Evolutionary conservation across 2,329 filamentous ascomycete genomes (phyloP), one percentile per base, ranked within the genome.

Genomic region (Aspergillus sp.): DNA sequence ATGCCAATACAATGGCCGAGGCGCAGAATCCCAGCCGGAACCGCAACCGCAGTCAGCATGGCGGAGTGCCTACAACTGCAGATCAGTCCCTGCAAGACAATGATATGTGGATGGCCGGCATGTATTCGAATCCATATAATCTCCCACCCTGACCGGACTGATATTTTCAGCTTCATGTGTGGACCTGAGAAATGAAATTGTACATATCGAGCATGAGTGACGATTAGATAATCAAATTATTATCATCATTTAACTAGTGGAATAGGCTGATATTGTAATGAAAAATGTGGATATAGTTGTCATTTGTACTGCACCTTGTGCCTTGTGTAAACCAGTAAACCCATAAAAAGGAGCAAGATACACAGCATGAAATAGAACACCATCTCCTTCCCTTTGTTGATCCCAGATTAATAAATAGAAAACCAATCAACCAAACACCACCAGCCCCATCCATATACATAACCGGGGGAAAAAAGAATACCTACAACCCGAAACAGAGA

Each of bases 21-120:
- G 25, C 47, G 11, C 44, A 49, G 13, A 49, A 49, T 30, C 15
- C 21, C 1, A 49, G 15, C 13, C 44, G 25, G 21, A 27, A 13
- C 27, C 44, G 23, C 15, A 27, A 8, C 53, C 53, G 25, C 17
- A 27, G 44, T 44, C 8, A 32, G 11, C 52, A 47, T 15, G 19
- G 13, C 3, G 32, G 25, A 4, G 6, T 8, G 7, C 11, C 36
- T 15, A 17, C 23, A 6, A 38, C 36, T 23, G 51, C 36, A 17
- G 52, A 17, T 7, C 53, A 55, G 19, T 10, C 25, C 13, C 21
- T 55, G 53, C 52, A 57, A 5, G 13, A 23, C 0, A 21, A 44
- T 23, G 48, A 38, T 3, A 54, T 58, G 51, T 63, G 58, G 58
- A 58, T 61, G 61, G 52, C 47, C 41, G 53, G 39, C 21, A 32